Evolutionary conservation across 495 filamentous ascomycete species (phyloP), one percentile per base, ranked within the genome.

Genomic region (Chaetomium fimeti): DNA sequence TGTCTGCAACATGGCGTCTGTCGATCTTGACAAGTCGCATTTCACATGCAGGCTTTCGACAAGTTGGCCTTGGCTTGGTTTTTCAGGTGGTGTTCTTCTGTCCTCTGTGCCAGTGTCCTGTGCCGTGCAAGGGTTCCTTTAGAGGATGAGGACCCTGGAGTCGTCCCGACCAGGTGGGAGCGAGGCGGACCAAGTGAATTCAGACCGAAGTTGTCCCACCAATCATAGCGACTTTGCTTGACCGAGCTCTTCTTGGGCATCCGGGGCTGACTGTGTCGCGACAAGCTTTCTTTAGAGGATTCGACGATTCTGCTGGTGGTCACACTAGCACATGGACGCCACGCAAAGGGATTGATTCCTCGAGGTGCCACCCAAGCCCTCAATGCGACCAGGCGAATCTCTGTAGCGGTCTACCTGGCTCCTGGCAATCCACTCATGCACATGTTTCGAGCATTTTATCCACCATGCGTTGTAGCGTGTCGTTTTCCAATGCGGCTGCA

Each of bases 391-490:
- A 9, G 32, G 32, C 3, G 12, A 36, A 36, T 49, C n/a, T 18
- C 15, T 11, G 5, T 49, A 22, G 20, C 20, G 45, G 45, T 8
- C 8, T 11, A 49, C n/a, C 45, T 20, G n/a, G 45, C n/a, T n/a
- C n/a, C n/a, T n/a, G n/a, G 45, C 24, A n/a, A 8, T 24, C 29
- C 13, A 4, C 11, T 72, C 68, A 79, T 27, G 69, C 67, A 71
- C 91, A 96, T 9, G 89, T 92, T 75, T 92, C 86, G 65, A 97
- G 82, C 94, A 98, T 98, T 75, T 94, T 97, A 66, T 88, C 84
- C 68, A 98, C 79, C 20, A 97, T 89, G 56, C 87, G 85, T 84
- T 91, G 89, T 63, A 98, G 80, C 0, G 90, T 93, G 60, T 88
- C 88, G 75, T 98, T 98, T 77, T 98, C 95, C 69, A 98, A 77